Evolutionary conservation across 2,329 filamentous ascomycete genomes (phyloP).

Genomic region (Fusarium newnesense): DNA sequence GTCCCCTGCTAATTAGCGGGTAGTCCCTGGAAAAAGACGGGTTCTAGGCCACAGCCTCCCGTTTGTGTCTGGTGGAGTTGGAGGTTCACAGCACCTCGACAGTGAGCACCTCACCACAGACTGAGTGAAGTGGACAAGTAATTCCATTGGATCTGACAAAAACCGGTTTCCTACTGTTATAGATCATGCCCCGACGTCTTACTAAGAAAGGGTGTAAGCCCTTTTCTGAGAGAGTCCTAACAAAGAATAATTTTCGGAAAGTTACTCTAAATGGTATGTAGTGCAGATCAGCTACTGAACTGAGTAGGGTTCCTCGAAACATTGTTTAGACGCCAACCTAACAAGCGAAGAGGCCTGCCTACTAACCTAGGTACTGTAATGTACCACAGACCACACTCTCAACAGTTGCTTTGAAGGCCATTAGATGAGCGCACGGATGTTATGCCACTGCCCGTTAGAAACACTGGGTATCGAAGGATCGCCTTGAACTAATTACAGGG

Average conservation of each 20-base stretch:
- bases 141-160: conserved; percentile 23
- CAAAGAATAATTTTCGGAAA: conserved; percentile 1
- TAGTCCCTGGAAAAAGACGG: conserved; percentile 26
- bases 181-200: background rate
- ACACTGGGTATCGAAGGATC: conserved; percentile 1
- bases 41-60: conserved; percentile 13
- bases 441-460: background rate
- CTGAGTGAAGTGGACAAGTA: background rate
- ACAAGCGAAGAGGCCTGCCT: conserved; percentile 4
- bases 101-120: background rate
- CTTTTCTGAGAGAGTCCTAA: background rate
- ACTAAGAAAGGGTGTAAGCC: background rate
- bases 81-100: background rate
- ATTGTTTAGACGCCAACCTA: conserved; percentile 8
- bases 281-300: conserved; percentile 17
- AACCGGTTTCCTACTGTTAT: background rate
- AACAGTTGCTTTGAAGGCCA: conserved; percentile 7
- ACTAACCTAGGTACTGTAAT: background rate
- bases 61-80: conserved; percentile 16
- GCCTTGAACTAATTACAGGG: background rate
- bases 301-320: conserved; percentile 12
- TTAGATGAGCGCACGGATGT: background rate
- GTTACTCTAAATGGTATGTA: background rate
- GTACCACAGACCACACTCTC: background rate
- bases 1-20: conserved; percentile 27